These are phyloP conservation scores for Fusarium sp. DNA, from an alignment of 2,329 filamentous ascomycete genomes.

Conservation along the genomic window DNA sequence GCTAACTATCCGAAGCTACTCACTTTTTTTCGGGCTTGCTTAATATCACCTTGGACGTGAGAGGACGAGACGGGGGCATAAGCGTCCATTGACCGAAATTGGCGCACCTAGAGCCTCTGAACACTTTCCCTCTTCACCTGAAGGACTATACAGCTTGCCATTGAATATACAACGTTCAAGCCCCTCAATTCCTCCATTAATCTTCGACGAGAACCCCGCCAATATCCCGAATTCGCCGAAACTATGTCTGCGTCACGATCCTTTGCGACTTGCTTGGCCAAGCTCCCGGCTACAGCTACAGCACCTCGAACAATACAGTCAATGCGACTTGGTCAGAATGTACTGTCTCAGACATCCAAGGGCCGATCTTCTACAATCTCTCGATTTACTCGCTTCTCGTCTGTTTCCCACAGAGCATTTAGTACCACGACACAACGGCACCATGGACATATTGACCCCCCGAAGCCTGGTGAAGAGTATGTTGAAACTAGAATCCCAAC, in stretches of 20 bases:
- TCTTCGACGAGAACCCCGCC: conserved; percentile 8
- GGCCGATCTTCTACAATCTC: conserved; percentile 21
- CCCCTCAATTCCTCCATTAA: conserved; percentile 4
- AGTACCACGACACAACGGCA: conserved; percentile 66
- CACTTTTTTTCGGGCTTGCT: conserved; percentile 42
- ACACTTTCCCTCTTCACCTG: conserved; percentile 18
- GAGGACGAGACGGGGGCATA: conserved; percentile 43
- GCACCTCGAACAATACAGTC: conserved; percentile 44
- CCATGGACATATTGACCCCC: conserved; percentile 85
- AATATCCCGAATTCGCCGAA: conserved; percentile 25
- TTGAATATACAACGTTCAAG: conserved; percentile 3
- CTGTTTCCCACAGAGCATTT: conserved; percentile 62
- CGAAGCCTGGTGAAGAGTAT: conserved; percentile 92
- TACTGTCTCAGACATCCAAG: conserved; percentile 31
- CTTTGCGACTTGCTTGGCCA: conserved; percentile 46
- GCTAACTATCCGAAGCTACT: conserved; percentile 44
- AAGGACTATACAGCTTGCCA: background rate
- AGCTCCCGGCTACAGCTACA: conserved; percentile 43
- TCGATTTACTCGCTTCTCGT: conserved; percentile 20
- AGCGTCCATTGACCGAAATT: conserved; percentile 44
- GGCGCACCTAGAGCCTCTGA: conserved; percentile 26
- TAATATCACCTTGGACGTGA: conserved; percentile 46
- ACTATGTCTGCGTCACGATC: conserved; percentile 48
- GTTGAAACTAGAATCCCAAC: conserved; percentile 44
- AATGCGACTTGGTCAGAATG: conserved; percentile 29